Evolutionary conservation across 495 filamentous ascomycete species (phyloP).

Genomic region (Jackrogersella multiformis): DNA sequence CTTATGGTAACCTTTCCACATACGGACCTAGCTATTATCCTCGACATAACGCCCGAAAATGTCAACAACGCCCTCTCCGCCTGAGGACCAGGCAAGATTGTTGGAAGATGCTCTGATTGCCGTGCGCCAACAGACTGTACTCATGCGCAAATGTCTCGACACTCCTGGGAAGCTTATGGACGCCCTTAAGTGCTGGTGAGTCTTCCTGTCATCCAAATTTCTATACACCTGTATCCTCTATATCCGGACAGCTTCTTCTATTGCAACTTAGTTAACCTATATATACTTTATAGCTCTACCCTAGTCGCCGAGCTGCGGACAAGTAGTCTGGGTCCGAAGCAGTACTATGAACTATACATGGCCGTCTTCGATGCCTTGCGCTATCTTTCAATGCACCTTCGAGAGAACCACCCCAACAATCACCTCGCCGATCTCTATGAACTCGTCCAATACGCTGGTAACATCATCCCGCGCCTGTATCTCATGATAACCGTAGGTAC

Average conservation of each 20-base stretch:
- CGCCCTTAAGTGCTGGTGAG: conserved; percentile 97
- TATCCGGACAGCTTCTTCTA: neutral
- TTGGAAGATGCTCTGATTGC: conserved; percentile 96
- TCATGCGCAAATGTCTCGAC: conserved; percentile 98
- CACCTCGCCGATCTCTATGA: conserved; percentile 98
- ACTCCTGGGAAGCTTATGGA: conserved; percentile 99
- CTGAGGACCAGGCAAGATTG: conserved; percentile 92
- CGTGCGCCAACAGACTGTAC: conserved; percentile 91
- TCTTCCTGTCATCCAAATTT: conserved; percentile 16
- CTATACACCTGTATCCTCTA: neutral
- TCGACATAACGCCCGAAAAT: conserved; percentile 42
- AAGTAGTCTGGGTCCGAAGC: conserved; percentile 93
- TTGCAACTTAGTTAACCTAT: conserved; percentile 36
- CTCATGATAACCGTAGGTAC: conserved; percentile 99
- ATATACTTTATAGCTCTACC: conserved; percentile 74
- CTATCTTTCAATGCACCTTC: conserved; percentile 94
- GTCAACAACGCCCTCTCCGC: conserved; percentile 70
- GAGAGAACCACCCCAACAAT: conserved; percentile 96
- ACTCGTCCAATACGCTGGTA: conserved; percentile 98
- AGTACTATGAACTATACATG: conserved; percentile 99
- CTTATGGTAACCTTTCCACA: conserved; percentile 8
- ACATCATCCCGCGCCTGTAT: conserved; percentile 95
- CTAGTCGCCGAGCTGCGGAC: conserved; percentile 97
- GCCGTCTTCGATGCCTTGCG: conserved; percentile 96
- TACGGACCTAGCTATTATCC: conserved; percentile 5